Base-by-base conservation (phyloP, 306 rosid genomes). In the Luffa aegyptiaca region DNA sequence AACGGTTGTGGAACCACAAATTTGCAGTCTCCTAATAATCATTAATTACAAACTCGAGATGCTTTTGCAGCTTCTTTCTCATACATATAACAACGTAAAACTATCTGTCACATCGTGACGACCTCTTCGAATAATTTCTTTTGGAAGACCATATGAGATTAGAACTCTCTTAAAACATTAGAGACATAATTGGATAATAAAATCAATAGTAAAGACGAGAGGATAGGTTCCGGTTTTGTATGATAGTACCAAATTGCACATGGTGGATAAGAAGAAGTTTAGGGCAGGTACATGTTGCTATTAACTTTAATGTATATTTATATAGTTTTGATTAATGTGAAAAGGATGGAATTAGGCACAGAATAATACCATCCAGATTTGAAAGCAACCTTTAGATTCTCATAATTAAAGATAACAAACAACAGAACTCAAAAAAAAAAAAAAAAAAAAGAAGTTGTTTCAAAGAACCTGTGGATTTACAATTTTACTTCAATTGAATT, bases 351-450 rank as follows among this genome's bases (percentile, higher is more conserved):
- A 89, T 84, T 86, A 84, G 73, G 87, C 87, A 93, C 87, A 88
- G 83, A 93, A 88, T 91, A 91, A 86, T 81, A 80, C 80, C 71
- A 74, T 61, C 81, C 63, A 87, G 96, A 89, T 93, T 85, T 83
- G 96, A 93, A 89, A 93, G 90, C 92, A 87, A 91, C 94, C 66
- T 37, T 8, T 65, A 70, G 84, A 84, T 82, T 80, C 83, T 79
- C 79, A 59, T 31, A 81, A 83, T 88, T 69, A 76, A 82, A 6
- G 2, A 65, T 6, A 65, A 37, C 49, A 65, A 16, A 37, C 21
- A 36, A 64, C 5, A 26, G 4, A 58, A 12, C 16, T 61, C 11
- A 31, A 61, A 21, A 58, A 58, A 3, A 57, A 57, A 20, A 5
- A 58, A 14, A 52, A 1, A 39, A 39, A 39, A 5, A 3, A 10